phyloP scores from a whole-genome alignment of 2,329 filamentous ascomycete genomes.

The Aspergillus fructus region DNA sequence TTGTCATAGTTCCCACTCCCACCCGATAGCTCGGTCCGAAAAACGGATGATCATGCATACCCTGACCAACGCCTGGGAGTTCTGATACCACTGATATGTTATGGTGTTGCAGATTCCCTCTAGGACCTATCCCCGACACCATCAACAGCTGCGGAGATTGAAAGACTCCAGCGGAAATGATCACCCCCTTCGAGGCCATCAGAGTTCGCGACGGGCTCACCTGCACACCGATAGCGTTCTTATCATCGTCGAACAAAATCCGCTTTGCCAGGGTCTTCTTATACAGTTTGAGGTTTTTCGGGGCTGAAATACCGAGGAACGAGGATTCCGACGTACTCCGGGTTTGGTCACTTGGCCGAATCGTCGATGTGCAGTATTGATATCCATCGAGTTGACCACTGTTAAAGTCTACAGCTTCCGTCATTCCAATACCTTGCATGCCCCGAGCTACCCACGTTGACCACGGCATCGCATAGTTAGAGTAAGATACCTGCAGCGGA shows the following conservation, averaged over 20 bases:
- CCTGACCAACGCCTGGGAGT: constrained; percentile 37
- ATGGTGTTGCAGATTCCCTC: constrained; percentile 22
- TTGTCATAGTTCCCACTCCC: constrained; percentile 24
- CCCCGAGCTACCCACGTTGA: constrained; percentile 41
- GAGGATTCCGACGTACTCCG: constrained; percentile 34
- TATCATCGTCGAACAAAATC: constrained; percentile 41
- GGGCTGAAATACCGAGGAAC: constrained; percentile 42
- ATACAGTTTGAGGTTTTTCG: constrained; percentile 35
- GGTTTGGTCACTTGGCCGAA: constrained; percentile 24
- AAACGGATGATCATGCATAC: constrained; percentile 37
- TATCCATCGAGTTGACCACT: constrained; percentile 43
- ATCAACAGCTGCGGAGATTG: constrained; percentile 48
- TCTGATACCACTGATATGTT: constrained; percentile 28
- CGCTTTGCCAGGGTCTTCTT: constrained; percentile 37
- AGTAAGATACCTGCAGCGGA: constrained; percentile 42
- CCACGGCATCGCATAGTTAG: constrained; percentile 42
- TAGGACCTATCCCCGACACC: constrained; percentile 51
- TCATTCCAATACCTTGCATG: constrained; percentile 44
- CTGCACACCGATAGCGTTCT: constrained; percentile 44
- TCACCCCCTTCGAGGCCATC: constrained; percentile 42
- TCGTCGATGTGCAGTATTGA: constrained; percentile 39
- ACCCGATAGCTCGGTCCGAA: constrained; percentile 30
- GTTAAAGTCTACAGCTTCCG: constrained; percentile 38
- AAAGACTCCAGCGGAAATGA: constrained; percentile 53
- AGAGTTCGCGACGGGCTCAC: constrained; percentile 47